These are phyloP conservation scores for Dothistroma septosporum DNA, from an alignment of 2,329 filamentous ascomycete species.

Conservation along the genomic window DNA sequence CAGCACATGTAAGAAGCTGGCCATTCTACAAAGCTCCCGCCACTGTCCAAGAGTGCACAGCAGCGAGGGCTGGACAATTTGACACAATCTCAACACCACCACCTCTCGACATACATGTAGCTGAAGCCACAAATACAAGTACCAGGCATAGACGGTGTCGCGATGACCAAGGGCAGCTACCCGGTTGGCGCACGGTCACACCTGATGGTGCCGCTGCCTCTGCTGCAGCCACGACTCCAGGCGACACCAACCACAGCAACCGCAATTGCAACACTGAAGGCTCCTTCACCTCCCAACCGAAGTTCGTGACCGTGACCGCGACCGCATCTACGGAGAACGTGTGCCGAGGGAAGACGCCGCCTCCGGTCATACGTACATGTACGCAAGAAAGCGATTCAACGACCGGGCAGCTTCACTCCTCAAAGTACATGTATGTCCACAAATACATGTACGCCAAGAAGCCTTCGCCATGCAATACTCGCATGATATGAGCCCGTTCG, in stretches of 20 bases:
- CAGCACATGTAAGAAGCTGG: no score
- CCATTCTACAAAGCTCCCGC: no score
- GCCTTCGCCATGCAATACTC: conserved; percentile 11
- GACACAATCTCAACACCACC: no score
- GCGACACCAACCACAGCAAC: neutral
- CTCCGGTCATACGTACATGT: neutral
- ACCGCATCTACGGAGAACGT: neutral
- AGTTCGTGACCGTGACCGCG: neutral
- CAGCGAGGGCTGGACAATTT: no score
- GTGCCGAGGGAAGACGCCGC: neutral
- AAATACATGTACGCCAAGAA: conserved; percentile 27
- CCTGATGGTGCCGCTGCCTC: no score
- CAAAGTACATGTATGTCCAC: conserved; percentile 29
- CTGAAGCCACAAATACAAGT: no score
- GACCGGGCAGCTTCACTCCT: neutral
- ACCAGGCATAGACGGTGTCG: no score
- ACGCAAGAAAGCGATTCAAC: neutral
- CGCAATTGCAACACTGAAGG: neutral
- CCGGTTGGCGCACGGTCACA: no score
- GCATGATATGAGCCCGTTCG: no score
- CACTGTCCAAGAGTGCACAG: neutral
- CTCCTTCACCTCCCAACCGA: neutral
- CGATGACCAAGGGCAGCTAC: neutral
- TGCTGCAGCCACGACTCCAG: neutral
- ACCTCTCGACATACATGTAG: no score